Base-by-base conservation (phyloP, 176 grass and related monocot species). In the Musa troglodytarum region DNA sequence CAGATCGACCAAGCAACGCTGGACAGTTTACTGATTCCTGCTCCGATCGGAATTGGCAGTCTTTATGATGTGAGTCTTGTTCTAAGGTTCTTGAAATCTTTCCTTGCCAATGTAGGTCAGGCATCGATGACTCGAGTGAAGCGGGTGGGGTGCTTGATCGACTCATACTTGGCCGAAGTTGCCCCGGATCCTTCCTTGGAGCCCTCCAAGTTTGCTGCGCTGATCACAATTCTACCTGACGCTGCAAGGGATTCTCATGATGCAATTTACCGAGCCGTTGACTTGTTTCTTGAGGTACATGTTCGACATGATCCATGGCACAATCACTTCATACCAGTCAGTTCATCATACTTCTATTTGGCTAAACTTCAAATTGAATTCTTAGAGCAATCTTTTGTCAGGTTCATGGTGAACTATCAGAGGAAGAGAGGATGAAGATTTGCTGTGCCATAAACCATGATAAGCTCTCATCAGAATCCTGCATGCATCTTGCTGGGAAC, bases 381-480 rank as follows among this genome's bases (percentile, higher is more conserved):
- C 65, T 68, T 2, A 2, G 54, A 13, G 16, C 9, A 17, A 11
- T 68, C 17, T 21, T 51, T 52, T 21, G 20, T 71, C 83, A 98
- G 94, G 84, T 93, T 71, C 94, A 93, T 65, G 49, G 43, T 11
- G 57, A 80, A 2, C 77, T 93, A 81, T 81, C 88, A 10, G 94
- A 93, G 43, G 84, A 91, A 57, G 90, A 98, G 76, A 98, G 91
- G 88, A 91, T 88, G 77, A 91, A 87, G 82, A 91, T 98, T 75
- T 98, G 90, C 80, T 79, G 55, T 21, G 84, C 74, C 6, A 86
- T 98, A 62, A 83, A 77, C 83, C 93, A 98, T 50, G 94, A 98
- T 79, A 91, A 93, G 74, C 94, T 98, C 50, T 91, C 90, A 52
- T 86, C 88, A 12, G 86, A 98, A 15, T 85, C 86, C 82, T 93